Percentiles rank a stretch among this genome's conserved stretches.
Conservation (phyloP, 495 filamentous ascomycete species). For the Halenospora varia region DNA sequence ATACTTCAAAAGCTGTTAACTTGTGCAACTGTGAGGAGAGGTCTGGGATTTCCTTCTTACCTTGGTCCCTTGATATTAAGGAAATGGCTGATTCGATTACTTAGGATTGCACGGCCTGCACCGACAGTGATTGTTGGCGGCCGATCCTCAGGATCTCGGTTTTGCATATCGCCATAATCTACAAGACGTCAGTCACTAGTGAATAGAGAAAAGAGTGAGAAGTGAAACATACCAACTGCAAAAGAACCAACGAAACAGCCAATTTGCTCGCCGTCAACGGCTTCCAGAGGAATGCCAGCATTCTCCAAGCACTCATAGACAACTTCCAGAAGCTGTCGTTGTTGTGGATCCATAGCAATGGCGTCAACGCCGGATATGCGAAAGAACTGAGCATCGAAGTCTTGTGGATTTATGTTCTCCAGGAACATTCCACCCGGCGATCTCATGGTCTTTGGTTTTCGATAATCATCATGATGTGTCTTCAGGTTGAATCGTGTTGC, state of each 20-base stretch:
- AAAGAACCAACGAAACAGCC: constrained; percentile 29
- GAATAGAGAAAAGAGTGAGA: neutral
- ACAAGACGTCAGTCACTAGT: constrained; percentile 34
- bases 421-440: constrained; percentile 27
- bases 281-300: constrained; percentile 24
- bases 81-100: constrained; percentile 56
- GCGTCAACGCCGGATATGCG: constrained; percentile 39
- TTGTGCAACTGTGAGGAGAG: constrained; percentile 47
- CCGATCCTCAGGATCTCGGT: constrained; percentile 30
- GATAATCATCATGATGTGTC: constrained; percentile 27
- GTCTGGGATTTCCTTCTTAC: constrained; percentile 47
- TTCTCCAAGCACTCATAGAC: constrained; percentile 25
- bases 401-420: constrained; percentile 40
- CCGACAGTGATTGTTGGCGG: constrained; percentile 28
- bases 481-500: constrained; percentile 43
- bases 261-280: constrained; percentile 19
- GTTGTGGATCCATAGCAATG: constrained; percentile 53
- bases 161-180: constrained; percentile 34
- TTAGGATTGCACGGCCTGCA: constrained; percentile 48
- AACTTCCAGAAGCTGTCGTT: constrained; percentile 51
- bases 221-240: constrained; percentile 14
- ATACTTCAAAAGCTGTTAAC: constrained; percentile 29
- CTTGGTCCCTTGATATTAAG: constrained; percentile 53
- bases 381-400: constrained; percentile 53
- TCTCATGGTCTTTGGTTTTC: constrained; percentile 8